Evolutionary conservation across 2,329 filamentous ascomycete genomes (phyloP).

Genomic region (Colletotrichum euphorbiae): DNA sequence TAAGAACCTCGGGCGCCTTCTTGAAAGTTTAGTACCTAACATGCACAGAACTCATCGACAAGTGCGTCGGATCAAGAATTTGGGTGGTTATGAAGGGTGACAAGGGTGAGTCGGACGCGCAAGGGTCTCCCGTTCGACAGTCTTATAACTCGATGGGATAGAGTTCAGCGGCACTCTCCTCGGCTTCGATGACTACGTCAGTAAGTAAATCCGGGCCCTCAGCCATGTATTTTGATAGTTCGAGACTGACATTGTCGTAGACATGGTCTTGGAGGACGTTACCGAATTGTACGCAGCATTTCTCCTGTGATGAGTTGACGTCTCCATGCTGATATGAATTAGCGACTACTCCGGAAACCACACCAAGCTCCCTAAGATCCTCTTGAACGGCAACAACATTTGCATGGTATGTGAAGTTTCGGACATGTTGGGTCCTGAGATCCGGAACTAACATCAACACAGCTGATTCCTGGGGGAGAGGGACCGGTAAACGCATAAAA

Average conservation of each 20-base stretch:
- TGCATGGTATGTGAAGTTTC: constrained; percentile 82
- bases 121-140: too few species aligned
- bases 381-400: constrained; percentile 98
- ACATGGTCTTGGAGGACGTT: constrained; percentile 98
- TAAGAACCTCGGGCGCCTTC: constrained; percentile 4
- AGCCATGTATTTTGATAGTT: not conserved
- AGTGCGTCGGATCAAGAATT: constrained; percentile 96
- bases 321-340: constrained; percentile 42
- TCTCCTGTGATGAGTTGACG: not conserved
- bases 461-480: constrained; percentile 85
- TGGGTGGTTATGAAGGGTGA: constrained; percentile 99
- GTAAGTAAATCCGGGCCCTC: constrained; percentile 69
- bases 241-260: constrained; percentile 60
- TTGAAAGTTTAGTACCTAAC: constrained; percentile 41
- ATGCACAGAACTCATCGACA: constrained; percentile 90
- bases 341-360: constrained; percentile 93
- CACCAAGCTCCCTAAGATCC: constrained; percentile 91
- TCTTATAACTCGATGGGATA: constrained; percentile 52
- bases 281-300: constrained; percentile 83
- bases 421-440: not conserved
- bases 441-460: constrained; percentile 28
- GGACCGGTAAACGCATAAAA: constrained; percentile 61
- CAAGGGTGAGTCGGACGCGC: constrained; percentile 73
- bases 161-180: constrained; percentile 96
- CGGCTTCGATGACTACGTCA: constrained; percentile 99